phyloP scores from a whole-genome alignment of 805 yeast genomes.

The Candida silvatica region DNA sequence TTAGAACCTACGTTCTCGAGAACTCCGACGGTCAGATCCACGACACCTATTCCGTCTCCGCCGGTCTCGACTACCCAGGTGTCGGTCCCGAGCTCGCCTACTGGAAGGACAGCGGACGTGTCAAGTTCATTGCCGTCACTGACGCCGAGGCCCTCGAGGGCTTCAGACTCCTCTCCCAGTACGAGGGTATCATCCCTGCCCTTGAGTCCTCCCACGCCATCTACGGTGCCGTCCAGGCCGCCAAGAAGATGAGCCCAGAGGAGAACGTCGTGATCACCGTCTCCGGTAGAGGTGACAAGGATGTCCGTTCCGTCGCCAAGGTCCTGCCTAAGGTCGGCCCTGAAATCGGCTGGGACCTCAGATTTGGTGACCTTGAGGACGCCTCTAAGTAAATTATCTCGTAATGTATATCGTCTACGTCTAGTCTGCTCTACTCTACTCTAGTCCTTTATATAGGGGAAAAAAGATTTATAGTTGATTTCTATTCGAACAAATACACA shows the following conservation, averaged over 20 bases:
- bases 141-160: constrained; percentile 95
- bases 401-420: neutral
- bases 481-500: neutral
- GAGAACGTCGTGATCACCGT: constrained; percentile 80
- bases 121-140: constrained; percentile 82
- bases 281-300: constrained; percentile 99
- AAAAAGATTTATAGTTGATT: neutral
- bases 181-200: constrained; percentile 98
- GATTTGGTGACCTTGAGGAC: constrained; percentile 51
- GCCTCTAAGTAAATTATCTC: constrained; percentile 17
- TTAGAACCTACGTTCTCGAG: constrained; percentile 87
- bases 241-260: constrained; percentile 73
- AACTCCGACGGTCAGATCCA: constrained; percentile 91
- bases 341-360: constrained; percentile 88
- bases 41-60: constrained; percentile 96
- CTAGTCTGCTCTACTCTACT: neutral
- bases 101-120: constrained; percentile 95
- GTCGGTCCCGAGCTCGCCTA: constrained; percentile 97
- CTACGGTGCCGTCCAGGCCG: constrained; percentile 81
- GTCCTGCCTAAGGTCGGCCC: constrained; percentile 86
- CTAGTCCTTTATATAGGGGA: neutral
- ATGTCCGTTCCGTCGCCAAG: constrained; percentile 96
- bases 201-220: constrained; percentile 96
- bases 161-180: constrained; percentile 77
- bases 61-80: constrained; percentile 98